Evolutionary conservation across 108 stramenopile species (phyloP), one percentile per base, ranked within the genome.

Genomic region (Craspedostauros australis): DNA sequence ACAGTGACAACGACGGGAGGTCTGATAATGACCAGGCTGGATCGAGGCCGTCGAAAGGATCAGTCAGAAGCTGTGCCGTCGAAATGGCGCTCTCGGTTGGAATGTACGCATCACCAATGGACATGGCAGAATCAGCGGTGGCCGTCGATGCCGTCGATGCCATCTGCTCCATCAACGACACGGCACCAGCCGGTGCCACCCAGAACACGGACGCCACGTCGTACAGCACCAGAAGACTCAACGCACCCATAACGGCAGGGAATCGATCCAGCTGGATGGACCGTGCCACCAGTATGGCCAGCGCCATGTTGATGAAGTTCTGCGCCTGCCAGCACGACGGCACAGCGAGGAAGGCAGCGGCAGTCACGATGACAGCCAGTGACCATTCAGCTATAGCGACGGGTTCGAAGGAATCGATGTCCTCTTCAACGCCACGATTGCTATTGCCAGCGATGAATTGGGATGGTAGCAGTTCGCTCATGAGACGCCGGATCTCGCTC

Each of bases 301-400:
- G 27, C 14, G 73, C 57, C 53, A 72, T 54, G 28, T 78, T 78
- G 32, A 74, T 70, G 43, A 73, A 73, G 54, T 78, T 78, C 28
- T 68, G 70, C 20, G 73, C 60, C 28, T 73, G 77, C 70, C 73
- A 74, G 14, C 31, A 28, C 22, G 52, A 43, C 0, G 66, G 39
- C 15, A 23, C 30, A n/a, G 19, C n/a, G 14, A 23, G 46, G 28
- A 32, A 62, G 15, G 60, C 68, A 34, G 26, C 40, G 9, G 26
- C 44, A 9, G 60, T 56, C 37, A 62, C 40, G 8, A 15, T 4
- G 19, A 57, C 20, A 0, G 68, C 68, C 12, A 54, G 12, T 0
- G 28, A 14, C 25, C 60, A 55, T 39, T 64, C 63, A 8, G 24
- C 16, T 19, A 9, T 40, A 20, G 41, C 11, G 19, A 11, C 36